Percentiles rank a stretch among this genome's conserved stretches.
These are phyloP conservation scores for Lonicera japonica DNA, from an alignment of 129 eudicot genomes.

Conservation along the genomic window DNA sequence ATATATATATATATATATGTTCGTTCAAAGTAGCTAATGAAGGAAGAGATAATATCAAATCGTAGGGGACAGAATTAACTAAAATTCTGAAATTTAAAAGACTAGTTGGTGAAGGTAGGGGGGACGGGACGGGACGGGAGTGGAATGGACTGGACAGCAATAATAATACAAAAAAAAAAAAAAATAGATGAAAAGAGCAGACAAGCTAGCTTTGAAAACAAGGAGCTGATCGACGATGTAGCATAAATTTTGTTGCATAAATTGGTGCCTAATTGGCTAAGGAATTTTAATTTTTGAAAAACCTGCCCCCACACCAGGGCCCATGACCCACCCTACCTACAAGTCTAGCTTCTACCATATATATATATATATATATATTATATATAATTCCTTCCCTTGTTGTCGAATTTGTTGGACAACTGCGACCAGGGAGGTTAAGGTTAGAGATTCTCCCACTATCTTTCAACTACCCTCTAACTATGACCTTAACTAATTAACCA, in stretches of 20 bases:
- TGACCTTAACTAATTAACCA: conserved; percentile 24
- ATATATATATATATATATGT: no score
- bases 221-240: no score
- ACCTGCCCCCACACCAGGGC: neutral
- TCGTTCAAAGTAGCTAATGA: no score
- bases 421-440: neutral
- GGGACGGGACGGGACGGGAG: neutral
- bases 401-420: conserved; percentile 21
- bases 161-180: neutral
- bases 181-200: no score
- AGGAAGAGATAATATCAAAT: no score
- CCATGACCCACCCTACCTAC: neutral
- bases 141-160: no score
- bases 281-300: neutral
- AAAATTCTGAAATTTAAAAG: neutral
- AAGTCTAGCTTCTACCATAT: neutral
- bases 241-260: neutral
- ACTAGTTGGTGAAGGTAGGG: neutral
- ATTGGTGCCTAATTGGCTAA: neutral
- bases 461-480: conserved; percentile 24
- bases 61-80: neutral
- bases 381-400: neutral
- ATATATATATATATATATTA: no score
- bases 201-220: no score
- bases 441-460: conserved; percentile 12